Evolutionary conservation across 495 filamentous ascomycete species (phyloP).

Genomic region (Parathielavia appendiculata): DNA sequence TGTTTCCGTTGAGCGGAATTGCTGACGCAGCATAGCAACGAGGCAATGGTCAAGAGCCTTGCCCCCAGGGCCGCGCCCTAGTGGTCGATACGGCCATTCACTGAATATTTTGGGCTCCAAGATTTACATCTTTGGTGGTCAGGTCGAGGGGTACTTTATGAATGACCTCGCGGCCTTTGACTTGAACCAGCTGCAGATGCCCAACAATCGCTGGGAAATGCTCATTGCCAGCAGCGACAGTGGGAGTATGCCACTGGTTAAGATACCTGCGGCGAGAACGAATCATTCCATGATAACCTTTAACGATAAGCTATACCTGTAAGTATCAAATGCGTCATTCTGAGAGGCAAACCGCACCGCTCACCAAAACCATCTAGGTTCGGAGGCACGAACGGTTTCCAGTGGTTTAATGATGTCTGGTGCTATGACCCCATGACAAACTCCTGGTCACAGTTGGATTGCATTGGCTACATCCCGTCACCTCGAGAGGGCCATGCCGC

Average conservation of each 20-base stretch:
- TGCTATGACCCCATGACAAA: constrained; percentile 80
- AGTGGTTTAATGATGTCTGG: constrained; percentile 99
- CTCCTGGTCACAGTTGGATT: constrained; percentile 81
- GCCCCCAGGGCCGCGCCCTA: constrained; percentile 73
- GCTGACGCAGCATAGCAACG: constrained; percentile 59
- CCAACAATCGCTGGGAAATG: constrained; percentile 88
- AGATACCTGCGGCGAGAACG: constrained; percentile 83
- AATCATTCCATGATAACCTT: constrained; percentile 92
- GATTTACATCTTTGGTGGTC: constrained; percentile 95
- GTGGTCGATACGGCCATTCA: constrained; percentile 93
- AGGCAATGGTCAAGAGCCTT: constrained; percentile 95
- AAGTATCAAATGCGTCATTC: constrained; percentile 37
- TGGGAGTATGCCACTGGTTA: constrained; percentile 56
- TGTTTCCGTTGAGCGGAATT: constrained; percentile 7
- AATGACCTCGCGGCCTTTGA: constrained; percentile 98
- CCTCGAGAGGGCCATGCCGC: constrained; percentile 93
- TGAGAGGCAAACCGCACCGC: too few relatives aligned
- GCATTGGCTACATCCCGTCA: constrained; percentile 93
- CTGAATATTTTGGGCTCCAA: constrained; percentile 94
- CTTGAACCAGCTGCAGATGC: constrained; percentile 83
- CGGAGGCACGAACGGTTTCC: constrained; percentile 87
- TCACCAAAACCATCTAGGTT: constrained; percentile 55
- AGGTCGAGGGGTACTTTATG: constrained; percentile 96
- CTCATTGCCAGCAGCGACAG: constrained; percentile 73
- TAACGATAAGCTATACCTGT: constrained; percentile 91